Percentiles rank a stretch among this genome's conserved stretches.
Conservation (phyloP, 495 filamentous ascomycete species). For the Xylaria intraflava region DNA sequence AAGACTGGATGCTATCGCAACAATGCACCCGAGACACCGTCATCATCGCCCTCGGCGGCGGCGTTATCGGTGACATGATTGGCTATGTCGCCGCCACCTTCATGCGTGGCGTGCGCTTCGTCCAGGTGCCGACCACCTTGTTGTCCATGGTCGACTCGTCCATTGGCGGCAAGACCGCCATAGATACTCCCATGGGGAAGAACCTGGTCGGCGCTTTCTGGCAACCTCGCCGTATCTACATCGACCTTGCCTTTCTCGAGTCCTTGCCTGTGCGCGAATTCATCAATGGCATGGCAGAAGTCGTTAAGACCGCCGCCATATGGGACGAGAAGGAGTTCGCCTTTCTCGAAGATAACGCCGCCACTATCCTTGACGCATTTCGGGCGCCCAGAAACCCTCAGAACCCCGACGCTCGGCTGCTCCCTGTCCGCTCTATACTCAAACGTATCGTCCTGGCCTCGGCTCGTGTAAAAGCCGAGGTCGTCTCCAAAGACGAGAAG, state of each 20-base stretch:
- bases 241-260: slow-evolving; percentile 88
- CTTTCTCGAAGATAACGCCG: slow-evolving; percentile 73
- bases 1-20: slow-evolving; percentile 94
- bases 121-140: slow-evolving; percentile 92
- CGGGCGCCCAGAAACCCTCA: slow-evolving; percentile 43
- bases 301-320: slow-evolving; percentile 96
- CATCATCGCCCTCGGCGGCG: slow-evolving; percentile 91
- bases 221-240: slow-evolving; percentile 89
- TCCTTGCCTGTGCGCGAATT: slow-evolving; percentile 88
- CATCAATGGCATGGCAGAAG: slow-evolving; percentile 98
- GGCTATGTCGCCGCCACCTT: slow-evolving; percentile 96
- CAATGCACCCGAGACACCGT: slow-evolving; percentile 92
- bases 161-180: slow-evolving; percentile 96
- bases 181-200: slow-evolving; percentile 94
- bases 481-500: slow-evolving; percentile 88
- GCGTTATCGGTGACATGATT: slow-evolving; percentile 96
- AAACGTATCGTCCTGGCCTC: slow-evolving; percentile 86
- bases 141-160: slow-evolving; percentile 98
- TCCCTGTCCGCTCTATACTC: slow-evolving; percentile 64
- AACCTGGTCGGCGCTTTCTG: slow-evolving; percentile 95
- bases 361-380: slow-evolving; percentile 64
- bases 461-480: slow-evolving; percentile 82
- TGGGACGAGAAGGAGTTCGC: slow-evolving; percentile 87
- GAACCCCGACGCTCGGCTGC: slow-evolving; percentile 48
- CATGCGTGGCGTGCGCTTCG: slow-evolving; percentile 93